Evolutionary conservation across 208 protist species (phyloP).

Genomic region (Trypanosoma cruzi): DNA sequence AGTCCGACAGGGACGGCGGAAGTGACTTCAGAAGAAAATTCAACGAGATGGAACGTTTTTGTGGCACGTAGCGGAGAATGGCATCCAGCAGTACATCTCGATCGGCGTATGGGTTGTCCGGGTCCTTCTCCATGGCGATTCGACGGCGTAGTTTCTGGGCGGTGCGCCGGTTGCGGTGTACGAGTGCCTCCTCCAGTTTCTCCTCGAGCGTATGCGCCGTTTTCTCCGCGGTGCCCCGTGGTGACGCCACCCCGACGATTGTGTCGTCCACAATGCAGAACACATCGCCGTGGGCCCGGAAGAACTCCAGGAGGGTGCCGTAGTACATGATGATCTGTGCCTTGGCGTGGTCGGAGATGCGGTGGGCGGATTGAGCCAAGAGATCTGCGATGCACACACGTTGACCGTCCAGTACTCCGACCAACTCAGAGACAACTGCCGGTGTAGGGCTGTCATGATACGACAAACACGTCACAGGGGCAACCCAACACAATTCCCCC

Average conservation of each 20-base stretch:
- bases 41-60: slow-evolving; percentile 39
- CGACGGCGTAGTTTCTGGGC: slow-evolving; percentile 43
- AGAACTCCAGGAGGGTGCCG: slow-evolving; percentile 31
- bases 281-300: slow-evolving; percentile 29
- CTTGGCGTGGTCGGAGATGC: slow-evolving; percentile 30
- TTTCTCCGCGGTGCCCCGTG: background rate
- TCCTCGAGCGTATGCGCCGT: slow-evolving; percentile 31
- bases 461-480: slow-evolving; percentile 20
- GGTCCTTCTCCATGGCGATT: slow-evolving; percentile 38
- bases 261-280: slow-evolving; percentile 27
- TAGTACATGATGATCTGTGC: slow-evolving; percentile 40
- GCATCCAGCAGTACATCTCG: slow-evolving; percentile 41
- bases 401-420: slow-evolving; percentile 12
- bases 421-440: slow-evolving; percentile 33
- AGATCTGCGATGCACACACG: slow-evolving; percentile 27
- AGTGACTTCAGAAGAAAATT: slow-evolving; percentile 37
- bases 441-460: slow-evolving; percentile 40
- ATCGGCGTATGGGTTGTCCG: slow-evolving; percentile 50
- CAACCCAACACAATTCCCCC: slow-evolving; percentile 29
- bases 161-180: slow-evolving; percentile 16
- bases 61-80: slow-evolving; percentile 52
- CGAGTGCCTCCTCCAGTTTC: slow-evolving; percentile 35
- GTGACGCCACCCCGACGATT: slow-evolving; percentile 13
- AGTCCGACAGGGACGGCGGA: slow-evolving; percentile 40
- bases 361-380: background rate